Evolutionary conservation across 164 flowering plant genomes (phyloP), one percentile per base, ranked within the genome.

Genomic region (Berberis thunbergii): DNA sequence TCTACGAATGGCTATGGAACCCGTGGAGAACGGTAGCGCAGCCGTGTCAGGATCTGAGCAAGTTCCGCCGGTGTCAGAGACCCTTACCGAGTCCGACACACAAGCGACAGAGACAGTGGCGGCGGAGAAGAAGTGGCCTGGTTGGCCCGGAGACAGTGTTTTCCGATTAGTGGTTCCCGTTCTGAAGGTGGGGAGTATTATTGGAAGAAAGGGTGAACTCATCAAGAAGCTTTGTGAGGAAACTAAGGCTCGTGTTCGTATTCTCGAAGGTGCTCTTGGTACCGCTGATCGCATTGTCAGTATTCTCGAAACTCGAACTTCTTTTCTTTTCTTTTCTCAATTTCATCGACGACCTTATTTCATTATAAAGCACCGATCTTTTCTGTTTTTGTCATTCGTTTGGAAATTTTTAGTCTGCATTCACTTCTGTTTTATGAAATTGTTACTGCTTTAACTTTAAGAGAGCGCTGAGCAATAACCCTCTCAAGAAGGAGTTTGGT

Each of bases 141-240:
- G 43, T 1, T 42, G 43, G 60, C 60, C 43, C 2, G 98, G 98
- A 6, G 73, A 84, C 66, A 71, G 74, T 62, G 98, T 90, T 8
- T 93, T 85, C 60, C 79, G 98, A 57, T 69, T 90, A 10, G 78
- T 90, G 0, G 94, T 93, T 6, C 96, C 98, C 41, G 92, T 87
- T 3, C 49, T 74, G 4, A 93, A 90, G 67, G 98, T 93, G 1
- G 98, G 97, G 0, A 80, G 92, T 78, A 93, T 93, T 11, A 93
- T 93, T 38, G 98, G 98, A 2, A 83, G 92, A 39, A 90, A 87
- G 61, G 98, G 98, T 1, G 98, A 93, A 63, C 81, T 90, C 13
- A 78, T 93, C 49, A 93, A 87, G 83, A 90, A 83, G 83, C 81
- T 87, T 78, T 91, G 94, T 46, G 97, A 90, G 69, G 97, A 93